phyloP scores from a whole-genome alignment of 2,329 filamentous ascomycete species.

The Scleromitrula shiraiana region DNA sequence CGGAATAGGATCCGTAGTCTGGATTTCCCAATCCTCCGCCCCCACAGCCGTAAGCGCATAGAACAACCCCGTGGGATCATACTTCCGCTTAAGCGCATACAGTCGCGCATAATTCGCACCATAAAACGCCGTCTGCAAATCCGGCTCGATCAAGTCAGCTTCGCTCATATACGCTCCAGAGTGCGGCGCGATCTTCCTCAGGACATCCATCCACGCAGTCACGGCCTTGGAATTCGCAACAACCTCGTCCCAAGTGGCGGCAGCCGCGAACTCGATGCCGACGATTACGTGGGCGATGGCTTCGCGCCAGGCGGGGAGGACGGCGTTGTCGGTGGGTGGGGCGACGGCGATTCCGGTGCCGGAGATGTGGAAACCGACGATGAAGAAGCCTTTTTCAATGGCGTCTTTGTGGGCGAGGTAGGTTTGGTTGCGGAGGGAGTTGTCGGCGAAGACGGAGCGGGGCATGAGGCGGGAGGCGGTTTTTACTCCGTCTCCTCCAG shows the following conservation, averaged over 20 bases:
- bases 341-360: slow-evolving; percentile 1
- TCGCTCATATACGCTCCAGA: slow-evolving; percentile 10
- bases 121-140: slow-evolving; percentile 31
- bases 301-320: slow-evolving; percentile 30
- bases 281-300: slow-evolving; percentile 16
- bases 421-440: slow-evolving; percentile 19
- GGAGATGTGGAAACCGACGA: slow-evolving; percentile 26
- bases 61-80: slow-evolving; percentile 16
- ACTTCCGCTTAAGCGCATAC: slow-evolving; percentile 18
- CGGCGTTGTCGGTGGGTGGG: slow-evolving; percentile 25
- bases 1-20: slow-evolving; percentile 9
- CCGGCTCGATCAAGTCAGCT: slow-evolving; percentile 9
- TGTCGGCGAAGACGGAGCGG: slow-evolving; percentile 31
- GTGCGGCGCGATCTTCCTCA: slow-evolving; percentile 11
- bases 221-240: slow-evolving; percentile 33
- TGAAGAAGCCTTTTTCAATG: slow-evolving; percentile 29
- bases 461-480: slow-evolving; percentile 36
- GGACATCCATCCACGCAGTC: slow-evolving; percentile 16
- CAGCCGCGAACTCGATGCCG: not conserved
- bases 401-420: slow-evolving; percentile 28
- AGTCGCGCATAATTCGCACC: slow-evolving; percentile 25
- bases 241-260: slow-evolving; percentile 39
- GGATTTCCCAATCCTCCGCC: slow-evolving; percentile 32
- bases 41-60: slow-evolving; percentile 16
- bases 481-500: slow-evolving; percentile 26